phyloP scores from a whole-genome alignment of 306 rosid genomes.

The Fagus crenata region DNA sequence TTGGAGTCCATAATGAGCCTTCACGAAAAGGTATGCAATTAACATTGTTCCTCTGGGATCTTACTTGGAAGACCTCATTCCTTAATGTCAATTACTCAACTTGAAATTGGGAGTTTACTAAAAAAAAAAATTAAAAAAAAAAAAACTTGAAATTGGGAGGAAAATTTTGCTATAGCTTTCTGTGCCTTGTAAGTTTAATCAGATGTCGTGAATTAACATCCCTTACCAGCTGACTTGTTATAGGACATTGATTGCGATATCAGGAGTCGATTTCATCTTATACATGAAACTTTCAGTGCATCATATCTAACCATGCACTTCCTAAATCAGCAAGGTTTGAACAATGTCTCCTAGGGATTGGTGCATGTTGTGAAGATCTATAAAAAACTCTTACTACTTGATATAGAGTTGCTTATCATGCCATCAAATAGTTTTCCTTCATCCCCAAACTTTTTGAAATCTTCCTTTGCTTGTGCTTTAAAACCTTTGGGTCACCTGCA shows the following conservation, averaged over 20 bases:
- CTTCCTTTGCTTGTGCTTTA: neutral
- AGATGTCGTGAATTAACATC: neutral
- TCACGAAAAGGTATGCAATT: conserved; percentile 17
- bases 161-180: neutral
- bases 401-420: neutral
- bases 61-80: neutral
- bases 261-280: neutral
- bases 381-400: neutral
- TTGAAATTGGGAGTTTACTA: too few relatives aligned
- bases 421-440: neutral
- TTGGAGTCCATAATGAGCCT: conserved; percentile 19
- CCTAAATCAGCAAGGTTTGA: neutral
- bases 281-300: neutral
- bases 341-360: neutral
- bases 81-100: neutral
- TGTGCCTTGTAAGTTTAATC: neutral
- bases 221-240: neutral
- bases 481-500: neutral
- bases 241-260: too few relatives aligned
- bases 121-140: too few relatives aligned
- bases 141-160: neutral
- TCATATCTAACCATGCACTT: neutral
- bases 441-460: neutral
- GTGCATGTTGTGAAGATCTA: too few relatives aligned
- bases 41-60: neutral